Conservation (phyloP, 805 yeast genomes). For the Wickerhamomyces sydowiorum region DNA sequence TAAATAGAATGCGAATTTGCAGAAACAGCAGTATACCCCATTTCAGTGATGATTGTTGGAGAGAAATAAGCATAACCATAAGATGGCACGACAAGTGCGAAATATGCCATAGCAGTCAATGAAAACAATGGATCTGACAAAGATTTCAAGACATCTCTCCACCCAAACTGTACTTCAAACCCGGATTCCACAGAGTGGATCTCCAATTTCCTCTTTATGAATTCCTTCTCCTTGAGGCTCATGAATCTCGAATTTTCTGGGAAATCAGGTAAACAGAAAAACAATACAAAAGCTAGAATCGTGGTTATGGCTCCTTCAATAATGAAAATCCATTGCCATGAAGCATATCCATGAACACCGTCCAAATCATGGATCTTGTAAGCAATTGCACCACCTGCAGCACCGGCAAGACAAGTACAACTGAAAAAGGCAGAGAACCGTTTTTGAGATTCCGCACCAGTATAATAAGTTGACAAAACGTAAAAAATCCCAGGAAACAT, state of each 20-base stretch:
- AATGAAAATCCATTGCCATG: conserved; percentile 48
- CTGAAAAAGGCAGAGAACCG: conserved; percentile 44
- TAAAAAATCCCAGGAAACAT: conserved; percentile 47
- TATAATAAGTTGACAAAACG: conserved; percentile 42
- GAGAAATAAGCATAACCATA: conserved; percentile 41
- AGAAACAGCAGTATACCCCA: conserved; percentile 54
- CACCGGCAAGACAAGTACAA: conserved; percentile 48
- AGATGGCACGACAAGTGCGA: conserved; percentile 33
- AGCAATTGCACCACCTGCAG: conserved; percentile 50
- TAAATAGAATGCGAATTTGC: conserved; percentile 82
- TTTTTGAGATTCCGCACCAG: conserved; percentile 41
- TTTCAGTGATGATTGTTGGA: conserved; percentile 31
- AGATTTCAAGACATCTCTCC: conserved; percentile 33
- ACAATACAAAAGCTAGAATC: conserved; percentile 29
- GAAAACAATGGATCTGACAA: conserved; percentile 53
- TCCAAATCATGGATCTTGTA: conserved; percentile 37
- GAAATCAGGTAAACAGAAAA: conserved; percentile 36
- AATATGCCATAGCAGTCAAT: conserved; percentile 27
- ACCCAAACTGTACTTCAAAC: conserved; percentile 27
- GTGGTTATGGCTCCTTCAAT: conserved; percentile 43
- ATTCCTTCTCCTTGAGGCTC: conserved; percentile 32
- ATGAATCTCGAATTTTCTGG: conserved; percentile 36
- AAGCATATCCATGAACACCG: conserved; percentile 38
- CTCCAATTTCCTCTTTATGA: conserved; percentile 31
- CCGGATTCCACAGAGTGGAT: conserved; percentile 32